phyloP scores from a whole-genome alignment of 495 filamentous ascomycete genomes.

The Chaetomium cochliodes region DNA sequence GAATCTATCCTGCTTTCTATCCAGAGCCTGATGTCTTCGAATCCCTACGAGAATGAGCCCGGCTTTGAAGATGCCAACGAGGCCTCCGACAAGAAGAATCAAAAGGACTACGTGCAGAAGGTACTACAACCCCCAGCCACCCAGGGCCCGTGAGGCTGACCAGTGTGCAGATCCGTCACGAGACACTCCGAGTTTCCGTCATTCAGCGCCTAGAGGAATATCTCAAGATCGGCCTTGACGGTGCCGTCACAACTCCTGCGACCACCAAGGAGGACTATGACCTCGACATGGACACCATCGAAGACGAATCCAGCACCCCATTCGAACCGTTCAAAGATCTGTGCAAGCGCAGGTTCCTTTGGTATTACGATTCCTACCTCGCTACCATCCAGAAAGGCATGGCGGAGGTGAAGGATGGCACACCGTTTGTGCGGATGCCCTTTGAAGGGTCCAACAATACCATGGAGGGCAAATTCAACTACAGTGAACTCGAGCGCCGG shows the following conservation, averaged over 20 bases:
- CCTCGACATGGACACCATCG: slow-evolving; percentile 50
- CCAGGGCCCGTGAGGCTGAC: slow-evolving; percentile 17
- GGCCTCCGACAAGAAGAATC: slow-evolving; percentile 66
- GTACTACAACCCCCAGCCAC: slow-evolving; percentile 43
- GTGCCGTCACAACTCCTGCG: slow-evolving; percentile 38
- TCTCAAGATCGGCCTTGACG: slow-evolving; percentile 61
- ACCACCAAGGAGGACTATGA: slow-evolving; percentile 52
- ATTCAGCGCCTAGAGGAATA: slow-evolving; percentile 81
- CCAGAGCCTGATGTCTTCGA: slow-evolving; percentile 89
- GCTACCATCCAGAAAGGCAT: slow-evolving; percentile 64
- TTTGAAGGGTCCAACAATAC: slow-evolving; percentile 77
- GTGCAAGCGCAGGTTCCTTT: slow-evolving; percentile 88
- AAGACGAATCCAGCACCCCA: slow-evolving; percentile 51
- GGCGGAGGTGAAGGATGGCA: slow-evolving; percentile 56
- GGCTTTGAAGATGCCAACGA: slow-evolving; percentile 78
- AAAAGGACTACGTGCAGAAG: slow-evolving; percentile 82
- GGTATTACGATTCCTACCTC: slow-evolving; percentile 91
- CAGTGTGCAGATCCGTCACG: slow-evolving; percentile 73
- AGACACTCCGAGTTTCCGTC: slow-evolving; percentile 82
- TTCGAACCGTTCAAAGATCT: slow-evolving; percentile 86
- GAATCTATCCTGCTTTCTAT: slow-evolving; percentile 95
- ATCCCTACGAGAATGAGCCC: slow-evolving; percentile 95
- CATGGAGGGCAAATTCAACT: slow-evolving; percentile 89
- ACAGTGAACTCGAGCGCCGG: slow-evolving; percentile 67
- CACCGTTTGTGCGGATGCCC: slow-evolving; percentile 71